Percentiles rank a stretch among this genome's conserved stretches.
Evolutionary conservation across 2,329 filamentous ascomycete species (phyloP).

Genomic region (Sporothrix euskadiensis): DNA sequence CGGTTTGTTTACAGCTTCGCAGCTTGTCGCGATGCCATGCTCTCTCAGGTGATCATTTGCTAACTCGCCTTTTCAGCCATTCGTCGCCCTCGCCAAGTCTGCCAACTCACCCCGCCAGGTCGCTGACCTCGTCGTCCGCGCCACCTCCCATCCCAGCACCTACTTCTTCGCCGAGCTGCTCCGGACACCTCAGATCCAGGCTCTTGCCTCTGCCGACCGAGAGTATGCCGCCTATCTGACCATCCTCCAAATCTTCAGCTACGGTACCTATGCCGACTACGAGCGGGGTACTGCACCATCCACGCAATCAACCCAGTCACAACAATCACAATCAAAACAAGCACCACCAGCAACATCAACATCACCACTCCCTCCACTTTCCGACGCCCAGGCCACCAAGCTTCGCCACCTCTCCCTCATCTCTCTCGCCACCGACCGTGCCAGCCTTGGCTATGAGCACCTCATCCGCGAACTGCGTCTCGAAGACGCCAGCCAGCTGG

Average conservation of each 20-base stretch:
- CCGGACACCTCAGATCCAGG: conserved; percentile 73
- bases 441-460: conserved; percentile 70
- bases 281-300: conserved; percentile 32
- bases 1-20: background rate
- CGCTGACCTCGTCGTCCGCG: conserved; percentile 81
- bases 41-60: background rate
- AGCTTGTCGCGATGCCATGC: background rate
- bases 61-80: conserved; percentile 60
- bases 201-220: conserved; percentile 55
- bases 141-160: conserved; percentile 84
- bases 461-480: conserved; percentile 70
- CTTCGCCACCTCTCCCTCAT: conserved; percentile 89
- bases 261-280: conserved; percentile 85
- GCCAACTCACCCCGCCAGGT: conserved; percentile 81
- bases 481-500: conserved; percentile 66
- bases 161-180: conserved; percentile 96
- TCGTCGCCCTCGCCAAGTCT: conserved; percentile 82
- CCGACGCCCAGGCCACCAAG: conserved; percentile 73
- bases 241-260: conserved; percentile 85
- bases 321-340: background rate
- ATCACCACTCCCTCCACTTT: conserved; percentile 65
- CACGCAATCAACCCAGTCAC: background rate
- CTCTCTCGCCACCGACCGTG: conserved; percentile 68
- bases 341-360: background rate
- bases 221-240: conserved; percentile 66